phyloP scores from a whole-genome alignment of 2,329 filamentous ascomycete genomes.

The Tolypocladium ophioglossoides region DNA sequence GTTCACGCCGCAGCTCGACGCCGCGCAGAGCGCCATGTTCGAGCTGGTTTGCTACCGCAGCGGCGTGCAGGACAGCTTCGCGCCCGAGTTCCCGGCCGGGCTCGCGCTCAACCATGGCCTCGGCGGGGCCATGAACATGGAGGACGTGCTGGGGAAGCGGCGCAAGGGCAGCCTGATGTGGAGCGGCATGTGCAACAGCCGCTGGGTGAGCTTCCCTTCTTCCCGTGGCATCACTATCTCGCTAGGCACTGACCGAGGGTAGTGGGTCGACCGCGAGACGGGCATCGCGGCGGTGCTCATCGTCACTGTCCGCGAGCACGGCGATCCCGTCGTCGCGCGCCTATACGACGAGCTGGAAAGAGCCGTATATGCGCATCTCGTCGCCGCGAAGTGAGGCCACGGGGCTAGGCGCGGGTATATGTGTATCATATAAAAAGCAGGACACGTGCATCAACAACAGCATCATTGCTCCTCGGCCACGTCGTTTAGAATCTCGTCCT shows the following conservation, averaged over 20 bases:
- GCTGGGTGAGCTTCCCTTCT: conserved; percentile 24
- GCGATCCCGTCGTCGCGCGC: conserved; percentile 22
- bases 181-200: conserved; percentile 29
- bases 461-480: neutral
- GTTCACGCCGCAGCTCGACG: conserved; percentile 29
- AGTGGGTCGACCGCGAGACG: conserved; percentile 26
- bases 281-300: conserved; percentile 30
- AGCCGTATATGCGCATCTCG: conserved; percentile 21
- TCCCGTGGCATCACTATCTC: neutral
- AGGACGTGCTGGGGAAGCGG: conserved; percentile 27
- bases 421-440: neutral
- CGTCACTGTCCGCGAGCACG: conserved; percentile 26
- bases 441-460: neutral
- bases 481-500: conserved; percentile 15
- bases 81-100: conserved; percentile 24
- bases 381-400: neutral
- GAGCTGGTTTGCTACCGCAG: conserved; percentile 10
- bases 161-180: conserved; percentile 31
- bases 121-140: conserved; percentile 27
- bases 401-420: neutral
- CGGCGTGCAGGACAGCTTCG: conserved; percentile 14
- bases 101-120: conserved; percentile 26
- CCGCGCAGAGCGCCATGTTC: conserved; percentile 11
- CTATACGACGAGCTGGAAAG: conserved; percentile 29
- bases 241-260: neutral